Conservation (phyloP, 2,329 filamentous ascomycete species). For the Hortaea werneckii region DNA sequence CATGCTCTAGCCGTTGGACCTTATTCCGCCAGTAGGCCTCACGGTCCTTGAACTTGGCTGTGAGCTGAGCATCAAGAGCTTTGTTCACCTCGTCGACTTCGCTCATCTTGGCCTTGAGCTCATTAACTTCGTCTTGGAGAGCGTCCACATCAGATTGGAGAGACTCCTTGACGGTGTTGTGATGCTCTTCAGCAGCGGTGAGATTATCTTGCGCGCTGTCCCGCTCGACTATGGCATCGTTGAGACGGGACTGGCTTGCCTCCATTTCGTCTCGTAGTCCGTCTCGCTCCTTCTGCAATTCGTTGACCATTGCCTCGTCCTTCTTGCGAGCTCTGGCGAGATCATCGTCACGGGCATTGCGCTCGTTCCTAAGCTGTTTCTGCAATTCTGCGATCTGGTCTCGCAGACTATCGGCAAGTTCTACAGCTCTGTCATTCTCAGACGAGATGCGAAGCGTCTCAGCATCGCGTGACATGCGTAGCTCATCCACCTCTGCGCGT, state of each 20-base stretch:
- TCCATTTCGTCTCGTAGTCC: slow-evolving; percentile 12
- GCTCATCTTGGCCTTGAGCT: neutral
- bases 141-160: neutral
- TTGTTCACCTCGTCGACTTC: slow-evolving; percentile 9
- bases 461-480: slow-evolving; percentile 8
- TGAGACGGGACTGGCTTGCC: slow-evolving; percentile 14
- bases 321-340: slow-evolving; percentile 8
- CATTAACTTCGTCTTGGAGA: neutral
- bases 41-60: slow-evolving; percentile 12
- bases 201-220: slow-evolving; percentile 16
- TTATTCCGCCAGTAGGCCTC: slow-evolving; percentile 16
- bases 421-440: slow-evolving; percentile 14
- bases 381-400: slow-evolving; percentile 15
- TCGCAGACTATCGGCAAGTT: slow-evolving; percentile 12
- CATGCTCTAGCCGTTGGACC: slow-evolving; percentile 16
- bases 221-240: slow-evolving; percentile 17
- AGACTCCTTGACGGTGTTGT: neutral
- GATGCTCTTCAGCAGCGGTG: slow-evolving; percentile 1
- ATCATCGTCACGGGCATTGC: slow-evolving; percentile 13
- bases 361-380: slow-evolving; percentile 13
- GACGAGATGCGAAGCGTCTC: slow-evolving; percentile 8
- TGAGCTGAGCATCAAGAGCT: slow-evolving; percentile 14
- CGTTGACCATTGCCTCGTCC: slow-evolving; percentile 5
- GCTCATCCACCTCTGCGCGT: slow-evolving; percentile 8
- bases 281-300: neutral